A percentile compares a stretch with the other conserved stretches of the same genome.
Evolutionary conservation across 805 yeast genomes (phyloP).

Genomic region (Lipomyces sp.): DNA sequence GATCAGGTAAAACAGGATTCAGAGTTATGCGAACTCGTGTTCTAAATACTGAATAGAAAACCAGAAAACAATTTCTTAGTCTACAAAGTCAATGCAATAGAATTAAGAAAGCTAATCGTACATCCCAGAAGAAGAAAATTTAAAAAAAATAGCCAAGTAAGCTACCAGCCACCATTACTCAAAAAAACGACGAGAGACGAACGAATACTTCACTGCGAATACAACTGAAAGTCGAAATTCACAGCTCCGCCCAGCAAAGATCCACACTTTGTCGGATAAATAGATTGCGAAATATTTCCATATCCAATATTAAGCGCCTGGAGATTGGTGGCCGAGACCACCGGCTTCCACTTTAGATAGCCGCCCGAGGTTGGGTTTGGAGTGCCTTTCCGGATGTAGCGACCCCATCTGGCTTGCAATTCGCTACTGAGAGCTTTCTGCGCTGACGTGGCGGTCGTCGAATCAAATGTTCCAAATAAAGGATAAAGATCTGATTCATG

Average conservation of each 20-base stretch:
- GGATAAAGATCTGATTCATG: conserved; percentile 36
- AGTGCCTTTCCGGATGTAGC: conserved; percentile 30
- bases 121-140: background rate
- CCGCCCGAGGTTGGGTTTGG: conserved; percentile 28
- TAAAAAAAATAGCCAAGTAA: too few relatives aligned
- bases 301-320: conserved; percentile 15
- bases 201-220: conserved; percentile 9
- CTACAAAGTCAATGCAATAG: too few relatives aligned
- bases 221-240: conserved; percentile 22
- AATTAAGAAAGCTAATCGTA: background rate
- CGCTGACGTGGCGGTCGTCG: conserved; percentile 17
- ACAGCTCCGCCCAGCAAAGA: conserved; percentile 12
- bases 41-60: background rate
- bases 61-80: too few relatives aligned
- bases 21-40: too few relatives aligned
- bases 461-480: conserved; percentile 33
- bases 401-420: conserved; percentile 34
- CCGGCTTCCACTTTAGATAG: conserved; percentile 24
- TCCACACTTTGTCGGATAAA: conserved; percentile 7
- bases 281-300: background rate
- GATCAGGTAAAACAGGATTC: too few relatives aligned
- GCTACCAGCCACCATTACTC: background rate
- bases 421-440: conserved; percentile 29
- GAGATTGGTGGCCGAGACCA: conserved; percentile 1
- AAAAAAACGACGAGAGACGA: background rate